phyloP scores from a whole-genome alignment of 306 rosid genomes.

The Begonia peltatifolia region DNA sequence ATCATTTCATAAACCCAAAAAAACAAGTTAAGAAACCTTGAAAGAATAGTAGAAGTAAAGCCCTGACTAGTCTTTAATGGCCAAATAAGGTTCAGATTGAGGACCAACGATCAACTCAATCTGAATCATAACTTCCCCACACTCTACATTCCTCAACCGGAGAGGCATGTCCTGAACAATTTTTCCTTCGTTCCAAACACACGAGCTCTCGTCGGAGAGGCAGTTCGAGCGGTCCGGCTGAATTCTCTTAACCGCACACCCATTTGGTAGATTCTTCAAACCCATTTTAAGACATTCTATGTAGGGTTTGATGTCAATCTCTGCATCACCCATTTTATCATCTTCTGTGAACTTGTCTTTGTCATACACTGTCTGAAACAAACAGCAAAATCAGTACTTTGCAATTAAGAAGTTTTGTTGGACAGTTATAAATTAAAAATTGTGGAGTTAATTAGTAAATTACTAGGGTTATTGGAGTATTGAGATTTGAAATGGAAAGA shows the following conservation, averaged over 20 bases:
- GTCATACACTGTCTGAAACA: constrained; percentile 48
- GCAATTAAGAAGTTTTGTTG: not conserved
- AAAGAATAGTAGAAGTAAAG: no score
- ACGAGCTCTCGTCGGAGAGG: constrained; percentile 55
- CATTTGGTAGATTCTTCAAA: constrained; percentile 36
- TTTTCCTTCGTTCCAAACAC: constrained; percentile 45
- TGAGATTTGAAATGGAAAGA: constrained; percentile 27
- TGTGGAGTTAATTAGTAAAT: constrained; percentile 5
- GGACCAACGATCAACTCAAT: constrained; percentile 48
- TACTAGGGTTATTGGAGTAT: constrained; percentile 40
- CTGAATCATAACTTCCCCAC: constrained; percentile 52
- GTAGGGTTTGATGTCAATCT: constrained; percentile 62
- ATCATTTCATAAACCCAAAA: no score
- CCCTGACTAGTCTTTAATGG: no score
- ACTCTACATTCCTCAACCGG: constrained; percentile 54
- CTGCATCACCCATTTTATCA: constrained; percentile 83
- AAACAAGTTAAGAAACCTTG: no score
- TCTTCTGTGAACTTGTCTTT: constrained; percentile 51
- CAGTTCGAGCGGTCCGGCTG: constrained; percentile 37
- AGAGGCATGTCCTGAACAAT: constrained; percentile 56
- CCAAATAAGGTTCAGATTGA: constrained; percentile 6
- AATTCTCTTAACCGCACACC: constrained; percentile 42
- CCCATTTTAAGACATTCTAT: constrained; percentile 31
- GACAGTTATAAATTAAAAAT: not conserved
- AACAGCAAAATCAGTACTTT: not conserved